Percentiles rank a stretch among this genome's conserved stretches.
These are phyloP conservation scores for Claviceps africana DNA, from an alignment of 2,329 filamentous ascomycete genomes.

Conservation along the genomic window DNA sequence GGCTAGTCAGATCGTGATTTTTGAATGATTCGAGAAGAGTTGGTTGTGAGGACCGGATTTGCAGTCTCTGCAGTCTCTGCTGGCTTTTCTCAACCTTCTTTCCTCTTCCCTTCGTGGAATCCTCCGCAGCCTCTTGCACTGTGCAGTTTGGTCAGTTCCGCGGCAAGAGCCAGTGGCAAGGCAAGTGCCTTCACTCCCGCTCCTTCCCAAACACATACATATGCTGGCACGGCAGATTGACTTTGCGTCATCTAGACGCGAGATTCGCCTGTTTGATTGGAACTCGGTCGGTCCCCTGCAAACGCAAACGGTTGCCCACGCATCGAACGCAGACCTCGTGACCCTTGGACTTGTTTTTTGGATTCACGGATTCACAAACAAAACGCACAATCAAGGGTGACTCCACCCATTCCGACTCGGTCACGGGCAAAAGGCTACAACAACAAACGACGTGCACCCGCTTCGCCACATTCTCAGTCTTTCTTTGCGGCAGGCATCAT, in stretches of 20 bases:
- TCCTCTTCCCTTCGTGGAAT: neutral
- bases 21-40: neutral
- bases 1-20: neutral
- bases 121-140: neutral
- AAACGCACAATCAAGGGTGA: neutral
- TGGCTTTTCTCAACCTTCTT: neutral
- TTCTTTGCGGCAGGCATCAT: neutral
- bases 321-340: neutral
- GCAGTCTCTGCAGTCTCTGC: neutral
- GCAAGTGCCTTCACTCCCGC: neutral
- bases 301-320: neutral
- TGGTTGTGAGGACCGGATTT: neutral
- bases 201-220: neutral
- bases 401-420: neutral
- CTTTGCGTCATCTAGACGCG: slow-evolving; percentile 2
- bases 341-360: neutral
- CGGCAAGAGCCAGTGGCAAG: neutral
- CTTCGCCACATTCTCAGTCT: neutral
- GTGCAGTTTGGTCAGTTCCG: neutral
- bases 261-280: slow-evolving; percentile 1
- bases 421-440: neutral
- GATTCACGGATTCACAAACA: slow-evolving; percentile 4
- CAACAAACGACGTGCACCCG: slow-evolving; percentile 1
- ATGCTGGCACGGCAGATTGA: neutral
- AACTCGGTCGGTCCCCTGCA: neutral